A percentile compares a stretch with the other conserved stretches of the same genome.
Evolutionary conservation across 768 basidiomycete species (phyloP).

Genomic region (Podaxis carcinomalis): DNA sequence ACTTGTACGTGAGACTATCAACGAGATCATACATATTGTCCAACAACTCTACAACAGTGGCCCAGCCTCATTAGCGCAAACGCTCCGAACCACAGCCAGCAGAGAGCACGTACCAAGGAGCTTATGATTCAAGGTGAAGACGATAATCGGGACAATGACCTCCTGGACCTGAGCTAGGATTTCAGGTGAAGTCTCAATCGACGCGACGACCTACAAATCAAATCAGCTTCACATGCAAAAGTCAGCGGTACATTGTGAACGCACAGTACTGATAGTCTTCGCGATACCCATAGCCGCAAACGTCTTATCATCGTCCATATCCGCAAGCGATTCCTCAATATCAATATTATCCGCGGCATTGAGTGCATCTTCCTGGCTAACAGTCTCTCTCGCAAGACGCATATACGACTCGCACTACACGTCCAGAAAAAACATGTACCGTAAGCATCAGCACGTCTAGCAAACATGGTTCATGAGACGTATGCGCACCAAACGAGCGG

Average conservation of each 20-base stretch:
- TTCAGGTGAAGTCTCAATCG: constrained; percentile 69
- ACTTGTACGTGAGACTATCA: constrained; percentile 81
- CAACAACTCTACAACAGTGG: constrained; percentile 56
- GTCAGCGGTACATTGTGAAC: constrained; percentile 17
- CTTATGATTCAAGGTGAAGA: constrained; percentile 73
- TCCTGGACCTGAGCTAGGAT: constrained; percentile 79
- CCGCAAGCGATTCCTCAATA: constrained; percentile 48
- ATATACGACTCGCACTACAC: constrained; percentile 76
- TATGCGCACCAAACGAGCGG: constrained; percentile 63
- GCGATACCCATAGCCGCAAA: constrained; percentile 85
- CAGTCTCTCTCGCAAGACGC: constrained; percentile 69
- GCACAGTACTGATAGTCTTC: constrained; percentile 77
- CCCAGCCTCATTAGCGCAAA: neutral
- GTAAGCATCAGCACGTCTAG: neutral
- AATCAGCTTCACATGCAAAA: neutral
- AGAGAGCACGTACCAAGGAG: constrained; percentile 53
- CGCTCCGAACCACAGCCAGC: neutral
- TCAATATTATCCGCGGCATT: constrained; percentile 39
- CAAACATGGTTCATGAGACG: neutral
- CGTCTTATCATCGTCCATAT: constrained; percentile 79
- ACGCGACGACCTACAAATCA: constrained; percentile 56
- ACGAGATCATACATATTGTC: constrained; percentile 86
- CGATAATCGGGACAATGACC: constrained; percentile 73
- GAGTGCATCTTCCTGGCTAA: constrained; percentile 49
- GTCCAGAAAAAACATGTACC: neutral